Evolutionary conservation across 805 yeast genomes (phyloP), one percentile per base, ranked within the genome.

Genomic region (Schizosaccharomyces japonicus): DNA sequence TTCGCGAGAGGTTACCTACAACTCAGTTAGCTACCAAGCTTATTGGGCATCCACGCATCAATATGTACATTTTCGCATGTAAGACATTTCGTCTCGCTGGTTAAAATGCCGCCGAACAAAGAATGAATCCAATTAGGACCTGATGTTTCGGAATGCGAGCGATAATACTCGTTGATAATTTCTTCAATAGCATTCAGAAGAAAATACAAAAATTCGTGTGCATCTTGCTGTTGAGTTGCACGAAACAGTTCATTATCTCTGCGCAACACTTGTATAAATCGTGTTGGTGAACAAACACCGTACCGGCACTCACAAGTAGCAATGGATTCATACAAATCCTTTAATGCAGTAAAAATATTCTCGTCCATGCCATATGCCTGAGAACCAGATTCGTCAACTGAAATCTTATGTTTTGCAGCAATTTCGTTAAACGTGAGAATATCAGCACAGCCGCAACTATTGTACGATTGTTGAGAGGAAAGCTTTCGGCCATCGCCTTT

Each of bases 181-280:
- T 67, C 62, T 46, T 80, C 65, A 15, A 79, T 68, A 52, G 80
- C 84, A 60, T 90, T 90, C 48, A 90, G 66, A 54, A 85, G 60
- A 57, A 80, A 85, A 59, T 85, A 87, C 58, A 85, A 69, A 61
- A 90, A 90, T 63, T 90, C 98, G 62, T 90, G 98, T 4, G 96
- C 95, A 66, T 90, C 98, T 59, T 90, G 98, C 60, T 90, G 98
- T 94, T 84, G 85, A 39, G 80, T 76, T 49, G 83, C 78, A 52
- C 94, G 68, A 60, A 90, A 90, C 55, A 87, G 65, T 54, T 76
- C 80, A 58, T 87, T 90, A 53, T 81, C 85, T 49, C 71, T 71
- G 59, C 83, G 87, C 48, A 87, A 65, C 48, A 78, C 77, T 44
- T 75, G 78, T 40, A 90, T 72, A 45, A 90, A 70, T 54, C 72